Evolutionary conservation across 2,329 filamentous ascomycete species (phyloP), one percentile per base, ranked within the genome.

Genomic region (Raffaelea albimanens): DNA sequence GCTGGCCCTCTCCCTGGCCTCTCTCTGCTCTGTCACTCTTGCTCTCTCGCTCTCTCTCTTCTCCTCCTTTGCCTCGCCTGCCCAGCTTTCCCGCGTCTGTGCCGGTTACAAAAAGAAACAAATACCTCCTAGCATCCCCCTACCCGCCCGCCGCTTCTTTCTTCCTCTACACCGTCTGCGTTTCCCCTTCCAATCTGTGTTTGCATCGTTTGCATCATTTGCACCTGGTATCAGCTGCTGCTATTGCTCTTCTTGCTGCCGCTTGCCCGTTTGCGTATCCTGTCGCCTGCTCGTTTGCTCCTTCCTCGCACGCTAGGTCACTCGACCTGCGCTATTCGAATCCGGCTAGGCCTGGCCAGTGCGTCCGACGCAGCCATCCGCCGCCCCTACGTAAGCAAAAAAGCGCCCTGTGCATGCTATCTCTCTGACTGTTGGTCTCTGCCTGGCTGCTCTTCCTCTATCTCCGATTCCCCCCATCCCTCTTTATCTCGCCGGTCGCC

Each of bases 21-120:
- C 45, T 43, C 44, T 43, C 51, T 50, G 44, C 43, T 29, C 25
- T 45, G 41, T 25, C 39, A 13, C 34, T 40, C 42, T 25, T 21
- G 45, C 21, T 38, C 49, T 48, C 33, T 42, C 42, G 38, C 22
- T 40, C 40, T 43, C 21, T 38, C 29, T 40, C 29, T 38, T 50
- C n/a, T 33, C 25, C 23, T 44, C 23, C 18, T 31, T 31, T 18
- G 34, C 36, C n/a, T 45, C 47, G 2, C 34, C 34, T 38, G n/a
- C n/a, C n/a, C n/a, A n/a, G n/a, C n/a, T 16, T 38, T 38, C 14
- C 34, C 14, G 34, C 18, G 7, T 38, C 34, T 38, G 34, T 38
- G 25, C 25, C 25, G 25, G 13, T 29, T 29, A 29, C 25, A 29
- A 29, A 29, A 13, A 13, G 13, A 29, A 29, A 29, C 25, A 29